phyloP scores from a whole-genome alignment of 345 rosid genomes.

The Physaria fendleri region DNA sequence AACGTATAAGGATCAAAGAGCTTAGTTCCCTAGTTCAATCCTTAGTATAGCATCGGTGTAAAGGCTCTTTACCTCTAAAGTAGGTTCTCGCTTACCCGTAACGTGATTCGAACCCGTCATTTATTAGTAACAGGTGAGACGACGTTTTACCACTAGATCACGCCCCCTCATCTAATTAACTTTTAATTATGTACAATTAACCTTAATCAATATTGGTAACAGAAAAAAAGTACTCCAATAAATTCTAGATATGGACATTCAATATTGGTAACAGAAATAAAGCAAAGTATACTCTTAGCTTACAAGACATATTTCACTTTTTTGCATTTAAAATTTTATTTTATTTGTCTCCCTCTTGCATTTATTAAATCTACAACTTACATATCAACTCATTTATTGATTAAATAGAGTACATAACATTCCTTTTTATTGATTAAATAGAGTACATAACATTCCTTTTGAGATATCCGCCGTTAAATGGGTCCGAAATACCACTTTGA shows the following conservation, averaged over 20 bases:
- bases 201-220: too few species aligned
- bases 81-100: too few species aligned
- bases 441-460: constrained; percentile 27
- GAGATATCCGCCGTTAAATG: constrained; percentile 47
- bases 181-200: too few species aligned
- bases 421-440: constrained; percentile 18
- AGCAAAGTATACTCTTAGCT: constrained; percentile 10
- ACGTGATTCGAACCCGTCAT: too few species aligned
- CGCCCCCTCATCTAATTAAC: too few species aligned
- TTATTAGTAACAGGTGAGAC: too few species aligned
- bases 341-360: background rate
- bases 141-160: too few species aligned
- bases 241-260: constrained; percentile 11
- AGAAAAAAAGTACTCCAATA: background rate
- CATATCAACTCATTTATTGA: constrained; percentile 17
- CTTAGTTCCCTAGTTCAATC: too few species aligned
- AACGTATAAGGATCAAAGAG: too few species aligned
- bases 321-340: constrained; percentile 14
- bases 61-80: too few species aligned
- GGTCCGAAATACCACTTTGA: constrained; percentile 34
- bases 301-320: constrained; percentile 15
- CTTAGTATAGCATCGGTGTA: too few species aligned
- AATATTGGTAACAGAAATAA: constrained; percentile 16
- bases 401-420: constrained; percentile 14
- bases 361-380: constrained; percentile 8